Evolutionary conservation across 768 basidiomycete species (phyloP).

Genomic region (Lactarius hatsudake): DNA sequence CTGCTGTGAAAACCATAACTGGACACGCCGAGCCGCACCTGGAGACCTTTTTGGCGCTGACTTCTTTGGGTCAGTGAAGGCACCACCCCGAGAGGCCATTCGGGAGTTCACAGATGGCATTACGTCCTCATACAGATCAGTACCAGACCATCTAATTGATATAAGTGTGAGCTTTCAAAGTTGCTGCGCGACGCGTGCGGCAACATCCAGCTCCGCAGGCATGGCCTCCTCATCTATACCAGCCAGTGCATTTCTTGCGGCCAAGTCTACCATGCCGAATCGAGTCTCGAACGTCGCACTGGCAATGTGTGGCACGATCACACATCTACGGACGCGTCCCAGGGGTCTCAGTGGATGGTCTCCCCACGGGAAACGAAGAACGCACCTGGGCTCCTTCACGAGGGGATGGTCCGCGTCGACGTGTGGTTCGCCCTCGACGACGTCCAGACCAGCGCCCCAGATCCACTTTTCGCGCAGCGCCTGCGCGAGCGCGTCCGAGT

Average conservation of each 20-base stretch:
- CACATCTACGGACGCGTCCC: slow-evolving; percentile 47
- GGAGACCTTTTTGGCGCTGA: background rate
- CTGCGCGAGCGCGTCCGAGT: slow-evolving; percentile 81
- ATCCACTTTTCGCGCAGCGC: slow-evolving; percentile 79
- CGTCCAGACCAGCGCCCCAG: slow-evolving; percentile 91
- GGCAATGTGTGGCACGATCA: slow-evolving; percentile 87
- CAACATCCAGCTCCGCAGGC: slow-evolving; percentile 48
- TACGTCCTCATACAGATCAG: background rate
- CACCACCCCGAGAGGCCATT: background rate
- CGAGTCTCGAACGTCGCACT: slow-evolving; percentile 87
- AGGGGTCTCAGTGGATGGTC: background rate
- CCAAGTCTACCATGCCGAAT: slow-evolving; percentile 74
- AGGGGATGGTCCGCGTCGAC: slow-evolving; percentile 73
- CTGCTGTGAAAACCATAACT: too few relatives aligned
- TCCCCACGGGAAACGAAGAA: background rate
- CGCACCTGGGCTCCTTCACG: slow-evolving; percentile 70
- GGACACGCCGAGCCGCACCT: background rate
- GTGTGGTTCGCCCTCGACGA: slow-evolving; percentile 88
- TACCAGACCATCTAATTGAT: background rate
- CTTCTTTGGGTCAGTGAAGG: background rate
- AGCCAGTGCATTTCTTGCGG: slow-evolving; percentile 64
- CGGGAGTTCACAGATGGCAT: background rate
- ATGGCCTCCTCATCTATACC: slow-evolving; percentile 51
- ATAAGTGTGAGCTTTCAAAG: background rate
- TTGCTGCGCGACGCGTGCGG: slow-evolving; percentile 2